These are phyloP conservation scores for Lichtheimia hyalospora DNA, from an alignment of 371 early-diverging fungal species.

Conservation along the genomic window DNA sequence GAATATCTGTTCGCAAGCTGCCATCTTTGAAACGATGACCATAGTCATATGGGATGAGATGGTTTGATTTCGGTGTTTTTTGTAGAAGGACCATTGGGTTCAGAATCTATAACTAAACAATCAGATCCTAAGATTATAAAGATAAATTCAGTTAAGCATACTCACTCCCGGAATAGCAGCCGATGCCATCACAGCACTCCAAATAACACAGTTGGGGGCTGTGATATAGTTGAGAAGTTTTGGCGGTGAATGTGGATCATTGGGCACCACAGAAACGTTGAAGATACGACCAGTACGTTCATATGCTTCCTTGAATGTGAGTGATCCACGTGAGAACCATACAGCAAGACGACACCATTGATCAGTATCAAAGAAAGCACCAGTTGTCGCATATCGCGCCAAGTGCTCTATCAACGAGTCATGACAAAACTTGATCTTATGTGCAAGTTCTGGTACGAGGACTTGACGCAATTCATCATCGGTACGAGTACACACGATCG, in stretches of 20 bases:
- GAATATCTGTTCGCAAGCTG: conserved; percentile 84
- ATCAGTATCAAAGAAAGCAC: conserved; percentile 71
- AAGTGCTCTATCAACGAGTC: conserved; percentile 47
- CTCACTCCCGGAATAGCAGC: conserved; percentile 55
- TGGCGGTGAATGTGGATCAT: conserved; percentile 77
- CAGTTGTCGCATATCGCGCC: conserved; percentile 30
- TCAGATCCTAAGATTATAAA: too few species aligned
- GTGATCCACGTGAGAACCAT: conserved; percentile 79
- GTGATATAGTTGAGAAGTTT: conserved; percentile 73
- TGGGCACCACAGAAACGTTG: conserved; percentile 83
- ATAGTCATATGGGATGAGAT: conserved; percentile 72
- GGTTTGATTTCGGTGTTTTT: conserved; percentile 64
- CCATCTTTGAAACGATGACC: conserved; percentile 90
- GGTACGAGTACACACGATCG: conserved; percentile 75
- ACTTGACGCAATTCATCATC: conserved; percentile 76
- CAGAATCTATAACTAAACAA: conserved; percentile 49
- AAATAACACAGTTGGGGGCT: conserved; percentile 86
- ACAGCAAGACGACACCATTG: conserved; percentile 71
- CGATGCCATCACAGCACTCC: conserved; percentile 71
- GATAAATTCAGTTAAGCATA: background rate
- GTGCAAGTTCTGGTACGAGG: conserved; percentile 60
- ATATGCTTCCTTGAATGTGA: conserved; percentile 91
- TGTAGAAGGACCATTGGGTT: conserved; percentile 79
- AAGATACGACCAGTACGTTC: conserved; percentile 85
- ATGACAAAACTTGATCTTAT: conserved; percentile 62